These are phyloP conservation scores for Suhomyces maxii DNA, from an alignment of 1,139 yeast species.

Conservation along the genomic window DNA sequence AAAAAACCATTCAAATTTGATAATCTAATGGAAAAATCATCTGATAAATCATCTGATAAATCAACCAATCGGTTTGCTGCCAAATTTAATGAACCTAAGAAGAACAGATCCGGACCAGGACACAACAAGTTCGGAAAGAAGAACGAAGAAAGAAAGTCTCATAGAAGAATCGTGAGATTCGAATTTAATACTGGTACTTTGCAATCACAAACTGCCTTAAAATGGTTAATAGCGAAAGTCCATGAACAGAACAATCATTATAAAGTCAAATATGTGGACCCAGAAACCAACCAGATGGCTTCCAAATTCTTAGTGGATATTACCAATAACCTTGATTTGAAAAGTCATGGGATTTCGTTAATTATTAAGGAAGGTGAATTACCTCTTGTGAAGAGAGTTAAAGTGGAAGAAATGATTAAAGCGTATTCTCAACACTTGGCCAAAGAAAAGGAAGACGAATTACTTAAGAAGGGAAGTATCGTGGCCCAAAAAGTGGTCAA, in stretches of 20 bases:
- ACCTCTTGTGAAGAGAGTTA: conserved; percentile 31
- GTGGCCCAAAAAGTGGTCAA: conserved; percentile 31
- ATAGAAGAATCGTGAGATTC: conserved; percentile 14
- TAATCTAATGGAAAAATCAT: conserved; percentile 3
- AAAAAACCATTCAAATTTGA: conserved; percentile 7
- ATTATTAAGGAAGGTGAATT: conserved; percentile 25
- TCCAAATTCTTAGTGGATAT: conserved; percentile 27
- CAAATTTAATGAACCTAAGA: conserved; percentile 8
- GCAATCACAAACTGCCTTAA: conserved; percentile 31
- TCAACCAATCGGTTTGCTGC: conserved; percentile 10
- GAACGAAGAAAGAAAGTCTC: conserved; percentile 9
- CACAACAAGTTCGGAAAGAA: background rate
- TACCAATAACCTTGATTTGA: conserved; percentile 32
- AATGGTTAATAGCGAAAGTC: conserved; percentile 30
- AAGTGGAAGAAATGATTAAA: conserved; percentile 35
- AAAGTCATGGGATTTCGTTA: conserved; percentile 30
- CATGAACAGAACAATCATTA: conserved; percentile 22
- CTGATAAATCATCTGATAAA: conserved; percentile 3
- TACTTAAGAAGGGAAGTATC: conserved; percentile 36
- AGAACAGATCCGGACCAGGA: background rate
- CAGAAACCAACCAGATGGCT: conserved; percentile 23
- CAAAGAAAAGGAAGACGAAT: conserved; percentile 29
- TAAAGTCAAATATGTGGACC: conserved; percentile 30
- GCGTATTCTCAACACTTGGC: conserved; percentile 37
- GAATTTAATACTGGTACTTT: conserved; percentile 22